These are phyloP conservation scores for Tylopilus sp. DNA, from an alignment of 768 basidiomycete genomes.

Conservation along the genomic window DNA sequence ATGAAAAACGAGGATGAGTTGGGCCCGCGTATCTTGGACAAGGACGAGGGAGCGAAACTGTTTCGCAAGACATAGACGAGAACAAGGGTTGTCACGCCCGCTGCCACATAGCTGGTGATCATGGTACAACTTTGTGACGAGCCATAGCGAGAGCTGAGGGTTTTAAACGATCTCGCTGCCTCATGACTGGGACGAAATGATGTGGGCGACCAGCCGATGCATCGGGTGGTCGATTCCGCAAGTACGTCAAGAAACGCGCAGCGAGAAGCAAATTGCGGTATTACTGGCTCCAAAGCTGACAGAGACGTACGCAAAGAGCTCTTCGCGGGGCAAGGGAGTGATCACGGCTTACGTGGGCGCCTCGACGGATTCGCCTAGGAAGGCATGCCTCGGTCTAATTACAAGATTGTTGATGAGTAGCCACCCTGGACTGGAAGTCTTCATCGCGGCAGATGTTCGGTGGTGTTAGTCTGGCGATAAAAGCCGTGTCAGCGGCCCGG, in stretches of 20 bases:
- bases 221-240: neutral
- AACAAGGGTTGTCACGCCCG: conserved; percentile 2
- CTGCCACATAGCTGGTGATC: neutral
- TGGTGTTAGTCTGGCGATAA: neutral
- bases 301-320: neutral
- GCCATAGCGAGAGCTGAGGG: neutral
- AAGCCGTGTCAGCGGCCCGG: neutral
- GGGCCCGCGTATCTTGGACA: conserved; percentile 19
- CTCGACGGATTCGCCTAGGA: neutral
- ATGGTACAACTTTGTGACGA: conserved; percentile 1
- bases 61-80: neutral
- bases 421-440: neutral
- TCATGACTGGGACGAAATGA: neutral
- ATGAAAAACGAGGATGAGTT: conserved; percentile 17
- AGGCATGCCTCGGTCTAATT: neutral
- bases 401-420: neutral
- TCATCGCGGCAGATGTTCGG: neutral
- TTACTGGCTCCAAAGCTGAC: neutral
- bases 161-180: neutral
- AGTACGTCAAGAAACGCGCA: neutral
- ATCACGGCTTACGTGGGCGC: neutral
- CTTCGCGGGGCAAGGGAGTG: neutral
- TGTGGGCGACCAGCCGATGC: neutral
- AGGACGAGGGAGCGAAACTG: neutral
- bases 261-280: neutral